Conservation (phyloP, 768 basidiomycete genomes). For the Saitozyma podzolica region DNA sequence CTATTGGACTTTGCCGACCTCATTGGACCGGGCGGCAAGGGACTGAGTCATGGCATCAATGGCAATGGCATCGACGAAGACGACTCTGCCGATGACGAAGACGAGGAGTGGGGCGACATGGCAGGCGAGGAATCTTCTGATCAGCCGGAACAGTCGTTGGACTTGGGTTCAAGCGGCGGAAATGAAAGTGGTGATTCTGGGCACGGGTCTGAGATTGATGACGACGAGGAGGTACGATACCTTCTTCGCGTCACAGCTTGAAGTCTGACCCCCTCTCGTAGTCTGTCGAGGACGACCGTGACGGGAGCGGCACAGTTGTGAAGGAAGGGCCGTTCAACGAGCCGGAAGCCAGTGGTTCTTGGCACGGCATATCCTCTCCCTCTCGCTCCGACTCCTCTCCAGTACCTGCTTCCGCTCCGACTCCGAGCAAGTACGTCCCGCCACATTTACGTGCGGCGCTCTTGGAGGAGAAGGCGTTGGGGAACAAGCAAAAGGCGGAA, state of each 20-base stretch:
- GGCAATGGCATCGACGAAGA: slow-evolving; percentile 22
- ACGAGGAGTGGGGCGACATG: neutral
- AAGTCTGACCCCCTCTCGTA: neutral
- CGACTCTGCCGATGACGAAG: slow-evolving; percentile 45
- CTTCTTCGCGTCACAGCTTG: too few relatives aligned
- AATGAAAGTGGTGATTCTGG: too few relatives aligned
- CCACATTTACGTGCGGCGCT: slow-evolving; percentile 65
- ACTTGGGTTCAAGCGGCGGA: too few relatives aligned
- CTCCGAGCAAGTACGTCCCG: slow-evolving; percentile 63
- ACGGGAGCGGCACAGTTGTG: slow-evolving; percentile 20
- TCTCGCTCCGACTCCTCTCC: too few relatives aligned
- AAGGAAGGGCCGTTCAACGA: too few relatives aligned
- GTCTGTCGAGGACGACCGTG: slow-evolving; percentile 38
- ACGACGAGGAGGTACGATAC: slow-evolving; percentile 51
- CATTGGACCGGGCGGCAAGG: slow-evolving; percentile 40
- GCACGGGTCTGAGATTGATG: slow-evolving; percentile 46
- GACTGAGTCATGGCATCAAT: slow-evolving; percentile 11
- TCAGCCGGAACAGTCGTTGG: too few relatives aligned
- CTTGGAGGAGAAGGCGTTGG: slow-evolving; percentile 52
- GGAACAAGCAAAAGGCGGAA: slow-evolving; percentile 49
- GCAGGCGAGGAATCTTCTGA: too few relatives aligned
- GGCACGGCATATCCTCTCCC: too few relatives aligned
- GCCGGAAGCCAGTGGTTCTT: too few relatives aligned
- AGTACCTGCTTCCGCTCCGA: too few relatives aligned
- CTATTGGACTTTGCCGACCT: slow-evolving; percentile 45